phyloP scores from a whole-genome alignment of 257 asterid species.

The Agastache rugosa region DNA sequence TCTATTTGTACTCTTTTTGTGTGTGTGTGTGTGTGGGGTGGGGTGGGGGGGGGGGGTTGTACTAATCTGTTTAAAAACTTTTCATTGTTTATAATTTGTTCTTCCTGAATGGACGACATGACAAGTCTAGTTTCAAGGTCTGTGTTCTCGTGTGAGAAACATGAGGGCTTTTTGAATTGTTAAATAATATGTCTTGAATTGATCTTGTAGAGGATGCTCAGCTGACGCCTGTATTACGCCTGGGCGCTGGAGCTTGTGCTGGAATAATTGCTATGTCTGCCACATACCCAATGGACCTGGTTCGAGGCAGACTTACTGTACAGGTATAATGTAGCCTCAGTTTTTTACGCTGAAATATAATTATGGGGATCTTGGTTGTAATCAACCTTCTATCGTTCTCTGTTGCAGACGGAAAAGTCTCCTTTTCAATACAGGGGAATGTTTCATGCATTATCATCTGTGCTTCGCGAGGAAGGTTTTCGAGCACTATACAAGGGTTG shows the following conservation, averaged over 20 bases:
- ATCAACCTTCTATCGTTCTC: constrained; percentile 29
- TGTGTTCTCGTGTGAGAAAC: constrained; percentile 15
- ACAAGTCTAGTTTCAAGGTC: constrained; percentile 7
- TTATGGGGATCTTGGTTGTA: not conserved
- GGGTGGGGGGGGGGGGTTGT: not conserved
- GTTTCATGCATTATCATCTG: constrained; percentile 91
- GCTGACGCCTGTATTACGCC: constrained; percentile 85
- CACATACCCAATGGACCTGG: constrained; percentile 98
- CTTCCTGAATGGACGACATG: not conserved
- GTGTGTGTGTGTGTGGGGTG: not conserved
- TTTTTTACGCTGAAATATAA: constrained; percentile 6
- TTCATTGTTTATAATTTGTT: not conserved
- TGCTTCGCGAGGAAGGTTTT: constrained; percentile 96
- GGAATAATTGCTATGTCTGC: constrained; percentile 99
- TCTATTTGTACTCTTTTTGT: not conserved
- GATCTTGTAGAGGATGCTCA: constrained; percentile 79
- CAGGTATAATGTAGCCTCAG: constrained; percentile 57
- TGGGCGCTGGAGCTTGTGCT: constrained; percentile 99
- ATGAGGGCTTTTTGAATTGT: constrained; percentile 8
- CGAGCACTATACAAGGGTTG: constrained; percentile 96
- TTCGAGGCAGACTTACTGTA: constrained; percentile 91
- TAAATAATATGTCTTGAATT: constrained; percentile 24
- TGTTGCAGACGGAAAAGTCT: constrained; percentile 79
- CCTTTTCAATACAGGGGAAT: constrained; percentile 93
- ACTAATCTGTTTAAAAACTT: not conserved